Conservation (phyloP, 805 yeast species). For the Yamadazyma takamatsuzukensis region DNA sequence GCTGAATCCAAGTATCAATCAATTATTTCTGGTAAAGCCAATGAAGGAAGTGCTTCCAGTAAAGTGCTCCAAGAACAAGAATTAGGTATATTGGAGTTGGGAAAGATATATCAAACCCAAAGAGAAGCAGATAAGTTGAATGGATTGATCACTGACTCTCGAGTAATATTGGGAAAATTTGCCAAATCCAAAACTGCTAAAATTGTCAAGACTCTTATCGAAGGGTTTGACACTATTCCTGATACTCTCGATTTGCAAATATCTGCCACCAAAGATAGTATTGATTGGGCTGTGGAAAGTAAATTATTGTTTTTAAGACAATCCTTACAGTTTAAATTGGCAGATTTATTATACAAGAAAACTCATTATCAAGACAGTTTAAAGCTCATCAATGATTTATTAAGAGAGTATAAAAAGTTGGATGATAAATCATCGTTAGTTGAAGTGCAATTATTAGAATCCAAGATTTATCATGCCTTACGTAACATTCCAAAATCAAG, state of each 20-base stretch:
- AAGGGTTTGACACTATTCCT: slow-evolving; percentile 63
- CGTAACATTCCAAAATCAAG: slow-evolving; percentile 87
- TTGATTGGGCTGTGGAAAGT: slow-evolving; percentile 81
- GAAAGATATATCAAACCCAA: slow-evolving; percentile 57
- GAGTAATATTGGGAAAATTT: slow-evolving; percentile 67
- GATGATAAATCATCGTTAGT: slow-evolving; percentile 95
- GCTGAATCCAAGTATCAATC: slow-evolving; percentile 63
- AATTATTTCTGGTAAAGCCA: slow-evolving; percentile 23
- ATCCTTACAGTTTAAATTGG: slow-evolving; percentile 77
- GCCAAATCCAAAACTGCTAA: slow-evolving; percentile 96
- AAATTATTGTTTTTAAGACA: slow-evolving; percentile 88
- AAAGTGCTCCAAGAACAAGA: slow-evolving; percentile 47
- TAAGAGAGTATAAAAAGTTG: slow-evolving; percentile 83
- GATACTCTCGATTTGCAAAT: slow-evolving; percentile 68
- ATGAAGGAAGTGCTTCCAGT: slow-evolving; percentile 15
- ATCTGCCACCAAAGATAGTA: slow-evolving; percentile 67
- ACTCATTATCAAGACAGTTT: slow-evolving; percentile 66
- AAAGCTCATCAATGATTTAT: slow-evolving; percentile 62
- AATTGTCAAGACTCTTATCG: slow-evolving; percentile 77
- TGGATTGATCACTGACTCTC: slow-evolving; percentile 61
- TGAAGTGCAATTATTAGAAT: slow-evolving; percentile 90
- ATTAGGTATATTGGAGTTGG: slow-evolving; percentile 69
- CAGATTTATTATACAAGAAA: slow-evolving; percentile 68
- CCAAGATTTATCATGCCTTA: slow-evolving; percentile 85
- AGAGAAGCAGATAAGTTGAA: slow-evolving; percentile 50